phyloP scores from a whole-genome alignment of 805 yeast species.

The Clavispora vitiphila region DNA sequence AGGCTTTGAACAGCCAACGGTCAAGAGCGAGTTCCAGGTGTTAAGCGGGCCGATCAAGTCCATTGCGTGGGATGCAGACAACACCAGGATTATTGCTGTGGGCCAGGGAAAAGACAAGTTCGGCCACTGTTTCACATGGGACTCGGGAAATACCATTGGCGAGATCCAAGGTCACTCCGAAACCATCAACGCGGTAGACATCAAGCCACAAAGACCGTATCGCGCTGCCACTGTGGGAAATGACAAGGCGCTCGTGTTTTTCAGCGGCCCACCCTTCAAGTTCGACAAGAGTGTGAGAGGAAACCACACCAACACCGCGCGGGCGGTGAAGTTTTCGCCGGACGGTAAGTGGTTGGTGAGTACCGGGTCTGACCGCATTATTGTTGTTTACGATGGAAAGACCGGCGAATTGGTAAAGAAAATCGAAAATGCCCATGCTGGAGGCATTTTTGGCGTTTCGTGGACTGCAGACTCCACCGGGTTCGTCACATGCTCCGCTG shows the following conservation, averaged over 20 bases:
- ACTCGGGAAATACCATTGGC: constrained; percentile 95
- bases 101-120: constrained; percentile 90
- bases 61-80: constrained; percentile 89
- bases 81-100: constrained; percentile 81
- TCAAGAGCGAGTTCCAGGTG: constrained; percentile 78
- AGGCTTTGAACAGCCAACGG: constrained; percentile 41
- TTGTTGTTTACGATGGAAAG: constrained; percentile 80
- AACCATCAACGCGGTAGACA: constrained; percentile 75
- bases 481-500: constrained; percentile 84
- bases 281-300: constrained; percentile 69
- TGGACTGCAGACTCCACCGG: constrained; percentile 54
- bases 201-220: constrained; percentile 84
- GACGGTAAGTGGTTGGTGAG: constrained; percentile 71
- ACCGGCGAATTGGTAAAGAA: constrained; percentile 68
- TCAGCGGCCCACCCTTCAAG: constrained; percentile 91
- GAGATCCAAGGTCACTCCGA: constrained; percentile 92
- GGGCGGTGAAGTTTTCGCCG: constrained; percentile 79
- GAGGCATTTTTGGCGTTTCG: constrained; percentile 74
- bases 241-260: constrained; percentile 79
- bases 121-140: constrained; percentile 92
- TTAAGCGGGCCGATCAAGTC: constrained; percentile 78
- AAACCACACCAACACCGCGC: constrained; percentile 70
- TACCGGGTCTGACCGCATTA: constrained; percentile 79
- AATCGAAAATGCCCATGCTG: constrained; percentile 54
- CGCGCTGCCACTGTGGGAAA: constrained; percentile 91